phyloP scores from a whole-genome alignment of 306 rosid genomes.

The Crotalaria pallida region DNA sequence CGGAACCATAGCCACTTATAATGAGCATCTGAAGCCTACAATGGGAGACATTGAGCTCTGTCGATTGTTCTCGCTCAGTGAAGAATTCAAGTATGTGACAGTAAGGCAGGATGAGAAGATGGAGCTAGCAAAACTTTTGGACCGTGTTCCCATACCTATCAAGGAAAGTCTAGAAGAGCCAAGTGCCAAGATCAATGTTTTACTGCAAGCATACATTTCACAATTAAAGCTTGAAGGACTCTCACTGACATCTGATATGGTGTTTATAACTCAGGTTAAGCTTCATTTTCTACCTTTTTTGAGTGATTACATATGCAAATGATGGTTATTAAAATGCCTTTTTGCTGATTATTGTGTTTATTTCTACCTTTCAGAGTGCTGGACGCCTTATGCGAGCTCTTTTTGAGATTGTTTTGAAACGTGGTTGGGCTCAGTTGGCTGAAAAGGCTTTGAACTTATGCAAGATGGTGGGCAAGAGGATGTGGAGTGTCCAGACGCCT shows the following conservation, averaged over 20 bases:
- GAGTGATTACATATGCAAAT: not conserved
- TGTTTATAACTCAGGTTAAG: slow-evolving; percentile 89
- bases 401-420: slow-evolving; percentile 85
- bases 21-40: slow-evolving; percentile 92
- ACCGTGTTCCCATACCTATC: slow-evolving; percentile 90
- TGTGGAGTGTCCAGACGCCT: slow-evolving; percentile 96
- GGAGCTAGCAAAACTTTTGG: slow-evolving; percentile 88
- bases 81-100: slow-evolving; percentile 89
- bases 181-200: slow-evolving; percentile 89
- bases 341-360: slow-evolving; percentile 11
- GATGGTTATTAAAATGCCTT: not conserved
- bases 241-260: slow-evolving; percentile 93
- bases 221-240: slow-evolving; percentile 93
- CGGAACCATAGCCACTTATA: slow-evolving; percentile 88
- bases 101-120: slow-evolving; percentile 92
- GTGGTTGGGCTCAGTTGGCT: slow-evolving; percentile 94
- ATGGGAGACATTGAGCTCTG: slow-evolving; percentile 95
- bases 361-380: slow-evolving; percentile 64
- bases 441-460: slow-evolving; percentile 88
- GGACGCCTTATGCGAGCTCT: slow-evolving; percentile 97
- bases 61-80: slow-evolving; percentile 87
- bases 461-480: slow-evolving; percentile 89
- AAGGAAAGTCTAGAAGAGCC: slow-evolving; percentile 98
- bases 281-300: not conserved
- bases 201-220: slow-evolving; percentile 89